Evolutionary conservation across 495 filamentous ascomycete species (phyloP).

Genomic region (Hypoxylon crocopeplum): DNA sequence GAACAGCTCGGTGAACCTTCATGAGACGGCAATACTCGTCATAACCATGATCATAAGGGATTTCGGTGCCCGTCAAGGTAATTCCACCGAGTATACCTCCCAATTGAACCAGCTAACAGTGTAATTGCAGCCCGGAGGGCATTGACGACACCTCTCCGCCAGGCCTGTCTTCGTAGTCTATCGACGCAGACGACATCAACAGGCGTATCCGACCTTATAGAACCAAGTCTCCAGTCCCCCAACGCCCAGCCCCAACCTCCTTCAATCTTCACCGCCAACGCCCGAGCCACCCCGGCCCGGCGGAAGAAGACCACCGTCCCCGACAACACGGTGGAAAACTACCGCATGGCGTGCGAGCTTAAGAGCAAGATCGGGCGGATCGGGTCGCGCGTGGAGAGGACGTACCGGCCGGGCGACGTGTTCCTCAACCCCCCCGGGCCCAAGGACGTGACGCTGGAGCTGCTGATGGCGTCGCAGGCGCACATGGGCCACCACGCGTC

Average conservation of each 20-base stretch:
- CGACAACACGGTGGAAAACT: conserved; percentile 43
- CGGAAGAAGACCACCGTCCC: conserved; percentile 34
- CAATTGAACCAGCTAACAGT: conserved; percentile 20
- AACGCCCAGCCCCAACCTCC: conserved; percentile 20
- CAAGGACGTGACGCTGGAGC: conserved; percentile 84
- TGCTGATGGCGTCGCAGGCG: conserved; percentile 86
- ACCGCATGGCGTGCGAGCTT: conserved; percentile 30
- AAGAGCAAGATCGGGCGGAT: conserved; percentile 47
- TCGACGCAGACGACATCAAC: conserved; percentile 32
- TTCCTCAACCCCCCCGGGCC: conserved; percentile 75
- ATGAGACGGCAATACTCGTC: conserved; percentile 3
- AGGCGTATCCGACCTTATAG: conserved; percentile 25
- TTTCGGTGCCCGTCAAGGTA: conserved; percentile 57
- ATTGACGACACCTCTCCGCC: conserved; percentile 49
- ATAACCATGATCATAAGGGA: conserved; percentile 61
- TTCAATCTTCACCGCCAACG: conserved; percentile 34
- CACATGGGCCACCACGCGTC: conserved; percentile 93
- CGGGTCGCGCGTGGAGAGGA: conserved; percentile 59
- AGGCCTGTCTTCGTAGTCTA: conserved; percentile 46
- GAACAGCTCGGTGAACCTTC: too few species aligned
- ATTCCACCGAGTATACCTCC: background rate
- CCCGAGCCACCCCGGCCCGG: conserved; percentile 19
- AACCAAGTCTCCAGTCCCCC: conserved; percentile 7
- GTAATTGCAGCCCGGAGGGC: conserved; percentile 51
- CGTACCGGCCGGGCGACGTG: conserved; percentile 73